phyloP scores from a whole-genome alignment of 225 moss, liverwort and hornwort genomes.

The Sphagnum contortum region DNA sequence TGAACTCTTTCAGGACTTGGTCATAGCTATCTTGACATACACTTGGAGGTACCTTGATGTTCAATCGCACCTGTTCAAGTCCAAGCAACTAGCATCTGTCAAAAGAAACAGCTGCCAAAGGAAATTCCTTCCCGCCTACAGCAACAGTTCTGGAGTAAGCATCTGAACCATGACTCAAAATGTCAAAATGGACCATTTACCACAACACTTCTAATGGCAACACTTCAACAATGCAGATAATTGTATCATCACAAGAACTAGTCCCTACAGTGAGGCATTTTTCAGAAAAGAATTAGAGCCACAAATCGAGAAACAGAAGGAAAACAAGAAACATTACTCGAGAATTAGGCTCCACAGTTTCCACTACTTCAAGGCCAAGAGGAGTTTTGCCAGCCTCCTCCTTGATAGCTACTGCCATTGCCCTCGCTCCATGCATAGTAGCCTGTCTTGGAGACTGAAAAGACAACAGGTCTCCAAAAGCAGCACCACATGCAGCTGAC shows the following conservation, averaged over 20 bases:
- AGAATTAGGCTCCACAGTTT: constrained; percentile 67
- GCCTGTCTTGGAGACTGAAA: too few species aligned
- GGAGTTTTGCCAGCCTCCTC: constrained; percentile 41
- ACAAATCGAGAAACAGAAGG: too few species aligned
- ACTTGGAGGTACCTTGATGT: constrained; percentile 71
- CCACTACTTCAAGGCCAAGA: constrained; percentile 68
- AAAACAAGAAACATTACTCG: constrained; percentile 19
- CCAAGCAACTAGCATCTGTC: not conserved
- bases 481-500: too few species aligned
- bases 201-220: not conserved
- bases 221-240: not conserved
- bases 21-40: constrained; percentile 72
- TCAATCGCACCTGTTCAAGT: constrained; percentile 58
- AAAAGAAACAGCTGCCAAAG: not conserved
- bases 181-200: too few species aligned
- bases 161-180: not conserved
- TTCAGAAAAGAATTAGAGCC: too few species aligned
- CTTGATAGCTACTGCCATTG: constrained; percentile 44
- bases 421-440: constrained; percentile 10
- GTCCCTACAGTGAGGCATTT: too few species aligned
- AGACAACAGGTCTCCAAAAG: too few species aligned
- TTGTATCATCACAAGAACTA: not conserved
- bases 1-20: constrained; percentile 72
- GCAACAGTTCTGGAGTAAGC: too few species aligned
- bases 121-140: too few species aligned